Percentiles rank a stretch among this genome's conserved stretches.
phyloP scores from a whole-genome alignment of 176 grass and related monocot species.

The Chrysopogon serrulatus region DNA sequence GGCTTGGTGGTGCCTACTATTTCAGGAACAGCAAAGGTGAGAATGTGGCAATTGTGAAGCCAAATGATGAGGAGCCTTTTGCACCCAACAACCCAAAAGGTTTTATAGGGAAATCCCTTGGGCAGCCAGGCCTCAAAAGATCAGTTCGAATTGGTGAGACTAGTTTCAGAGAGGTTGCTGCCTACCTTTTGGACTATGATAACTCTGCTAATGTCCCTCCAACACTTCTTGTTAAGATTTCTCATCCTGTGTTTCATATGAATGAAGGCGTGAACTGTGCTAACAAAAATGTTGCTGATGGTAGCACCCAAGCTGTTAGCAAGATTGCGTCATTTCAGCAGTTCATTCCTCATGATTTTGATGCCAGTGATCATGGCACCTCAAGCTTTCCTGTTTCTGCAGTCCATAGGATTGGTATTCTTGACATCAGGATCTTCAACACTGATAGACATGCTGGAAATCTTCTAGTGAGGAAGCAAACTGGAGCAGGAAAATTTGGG shows the following conservation, averaged over 20 bases:
- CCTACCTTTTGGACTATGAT: constrained; percentile 63
- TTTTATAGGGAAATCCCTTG: constrained; percentile 68
- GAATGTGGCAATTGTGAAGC: constrained; percentile 76
- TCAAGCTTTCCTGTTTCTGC: constrained; percentile 72
- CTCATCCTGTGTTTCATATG: constrained; percentile 63
- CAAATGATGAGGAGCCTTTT: constrained; percentile 81
- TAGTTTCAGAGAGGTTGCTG: constrained; percentile 69
- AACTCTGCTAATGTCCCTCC: constrained; percentile 72
- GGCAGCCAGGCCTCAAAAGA: constrained; percentile 72
- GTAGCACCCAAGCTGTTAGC: constrained; percentile 34
- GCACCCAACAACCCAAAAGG: constrained; percentile 88
- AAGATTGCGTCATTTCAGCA: constrained; percentile 83
- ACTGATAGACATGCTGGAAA: constrained; percentile 77
- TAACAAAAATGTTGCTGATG: constrained; percentile 29
- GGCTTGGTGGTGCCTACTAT: constrained; percentile 79
- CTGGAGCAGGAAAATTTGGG: constrained; percentile 41
- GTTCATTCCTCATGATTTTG: constrained; percentile 79
- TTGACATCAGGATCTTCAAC: constrained; percentile 79
- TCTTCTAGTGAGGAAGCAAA: constrained; percentile 61
- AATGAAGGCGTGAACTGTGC: constrained; percentile 33
- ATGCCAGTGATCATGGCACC: constrained; percentile 75
- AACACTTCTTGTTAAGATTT: constrained; percentile 66
- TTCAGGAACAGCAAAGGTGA: constrained; percentile 63
- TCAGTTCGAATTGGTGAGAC: constrained; percentile 79
- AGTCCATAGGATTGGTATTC: constrained; percentile 82